These are phyloP conservation scores for Pseudonitzschia delicatissima DNA, from an alignment of 108 stramenopile species.

Conservation along the genomic window DNA sequence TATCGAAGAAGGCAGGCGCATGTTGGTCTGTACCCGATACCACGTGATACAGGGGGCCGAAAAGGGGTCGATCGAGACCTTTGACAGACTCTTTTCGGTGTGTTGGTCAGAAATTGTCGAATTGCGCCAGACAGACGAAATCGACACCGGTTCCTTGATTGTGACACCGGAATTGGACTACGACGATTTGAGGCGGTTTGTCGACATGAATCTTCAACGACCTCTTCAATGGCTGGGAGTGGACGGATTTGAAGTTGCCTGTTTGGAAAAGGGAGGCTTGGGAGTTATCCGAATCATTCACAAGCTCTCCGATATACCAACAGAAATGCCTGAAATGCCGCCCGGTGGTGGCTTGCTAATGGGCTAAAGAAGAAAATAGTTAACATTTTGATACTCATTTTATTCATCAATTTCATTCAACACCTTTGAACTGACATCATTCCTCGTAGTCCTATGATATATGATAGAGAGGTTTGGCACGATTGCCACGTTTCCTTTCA, in stretches of 20 bases:
- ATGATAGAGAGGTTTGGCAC: too few species aligned
- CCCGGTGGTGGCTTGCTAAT: too few species aligned
- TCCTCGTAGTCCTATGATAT: too few species aligned
- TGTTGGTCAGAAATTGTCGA: conserved; percentile 72
- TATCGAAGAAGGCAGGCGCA: conserved; percentile 72
- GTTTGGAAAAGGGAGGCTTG: conserved; percentile 41
- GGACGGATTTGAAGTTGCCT: conserved; percentile 62
- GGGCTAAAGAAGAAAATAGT: too few species aligned
- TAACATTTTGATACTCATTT: too few species aligned
- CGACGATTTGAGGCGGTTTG: conserved; percentile 41
- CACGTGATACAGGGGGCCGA: conserved; percentile 45
- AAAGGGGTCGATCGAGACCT: conserved; percentile 26
- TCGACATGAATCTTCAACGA: conserved; percentile 49
- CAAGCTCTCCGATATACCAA: conserved; percentile 63
- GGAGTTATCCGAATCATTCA: conserved; percentile 62
- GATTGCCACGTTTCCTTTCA: too few species aligned
- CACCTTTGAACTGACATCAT: too few species aligned
- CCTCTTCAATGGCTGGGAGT: conserved; percentile 72
- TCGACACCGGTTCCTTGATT: conserved; percentile 61
- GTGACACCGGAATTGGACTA: conserved; percentile 34
- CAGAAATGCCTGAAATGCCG: conserved; percentile 15
- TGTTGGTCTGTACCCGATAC: conserved; percentile 61
- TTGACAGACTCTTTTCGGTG: conserved; percentile 42
- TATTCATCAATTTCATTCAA: too few species aligned
- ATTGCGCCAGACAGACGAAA: conserved; percentile 25